Conservation (phyloP, 2,329 filamentous ascomycete genomes). For the Lachnellula arida region DNA sequence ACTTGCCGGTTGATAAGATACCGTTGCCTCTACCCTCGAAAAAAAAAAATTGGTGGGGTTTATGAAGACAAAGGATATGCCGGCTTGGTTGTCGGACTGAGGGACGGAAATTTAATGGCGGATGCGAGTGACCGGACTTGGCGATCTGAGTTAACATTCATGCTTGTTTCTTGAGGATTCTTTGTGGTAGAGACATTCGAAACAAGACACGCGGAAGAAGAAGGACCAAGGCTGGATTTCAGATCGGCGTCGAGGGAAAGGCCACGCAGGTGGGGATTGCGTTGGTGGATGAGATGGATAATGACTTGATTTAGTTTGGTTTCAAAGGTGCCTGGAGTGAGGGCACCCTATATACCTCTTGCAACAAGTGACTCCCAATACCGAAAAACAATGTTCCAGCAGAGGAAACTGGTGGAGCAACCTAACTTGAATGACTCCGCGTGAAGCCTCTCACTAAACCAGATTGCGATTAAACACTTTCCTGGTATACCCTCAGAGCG, state of each 20-base stretch:
- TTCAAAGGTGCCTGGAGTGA: neutral
- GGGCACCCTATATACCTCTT: neutral
- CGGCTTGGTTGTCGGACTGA: conserved; percentile 5
- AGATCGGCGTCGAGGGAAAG: conserved; percentile 6
- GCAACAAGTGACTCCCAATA: neutral
- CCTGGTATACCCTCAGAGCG: conserved; percentile 1
- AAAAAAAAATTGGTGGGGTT: too few species aligned
- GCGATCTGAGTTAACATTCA: conserved; percentile 9
- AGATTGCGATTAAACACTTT: neutral
- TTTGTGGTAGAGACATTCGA: conserved; percentile 11
- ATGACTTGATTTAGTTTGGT: conserved; percentile 10
- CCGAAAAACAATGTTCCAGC: neutral
- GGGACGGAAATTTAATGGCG: conserved; percentile 9
- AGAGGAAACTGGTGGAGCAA: too few species aligned
- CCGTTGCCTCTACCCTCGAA: conserved; percentile 1
- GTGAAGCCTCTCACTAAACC: neutral
- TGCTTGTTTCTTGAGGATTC: conserved; percentile 14
- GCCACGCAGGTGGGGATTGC: conserved; percentile 7
- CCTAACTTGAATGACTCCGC: too few species aligned
- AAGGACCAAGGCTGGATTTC: conserved; percentile 10
- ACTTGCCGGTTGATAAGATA: conserved; percentile 6
- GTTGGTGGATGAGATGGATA: conserved; percentile 5
- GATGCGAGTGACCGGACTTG: conserved; percentile 14
- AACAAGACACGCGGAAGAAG: neutral
- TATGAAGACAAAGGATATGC: conserved; percentile 14